These are phyloP conservation scores for Exidia glandulosa DNA, from an alignment of 768 basidiomycete genomes.

Conservation along the genomic window DNA sequence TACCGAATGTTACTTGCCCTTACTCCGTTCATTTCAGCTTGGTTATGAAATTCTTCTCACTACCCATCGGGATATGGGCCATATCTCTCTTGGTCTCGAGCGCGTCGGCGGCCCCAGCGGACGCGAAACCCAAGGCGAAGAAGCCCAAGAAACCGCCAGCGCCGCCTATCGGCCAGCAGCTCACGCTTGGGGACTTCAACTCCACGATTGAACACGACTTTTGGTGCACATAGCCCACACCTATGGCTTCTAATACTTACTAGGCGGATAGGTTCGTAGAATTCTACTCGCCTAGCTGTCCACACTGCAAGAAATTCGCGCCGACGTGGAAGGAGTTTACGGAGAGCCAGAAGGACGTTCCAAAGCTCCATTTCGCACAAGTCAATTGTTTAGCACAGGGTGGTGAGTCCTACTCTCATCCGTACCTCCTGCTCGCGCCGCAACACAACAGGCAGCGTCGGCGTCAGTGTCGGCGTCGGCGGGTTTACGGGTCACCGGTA, in stretches of 20 bases:
- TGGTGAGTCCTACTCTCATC: constrained; percentile 34
- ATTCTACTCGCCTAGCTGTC: constrained; percentile 79
- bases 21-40: not conserved
- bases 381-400: constrained; percentile 71
- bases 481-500: not conserved
- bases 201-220: constrained; percentile 41
- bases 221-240: constrained; percentile 31
- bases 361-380: constrained; percentile 59
- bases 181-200: constrained; percentile 53
- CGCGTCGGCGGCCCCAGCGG: not conserved
- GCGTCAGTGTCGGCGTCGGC: not conserved
- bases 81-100: not conserved
- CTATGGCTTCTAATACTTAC: not conserved
- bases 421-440: not conserved
- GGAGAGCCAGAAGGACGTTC: constrained; percentile 32
- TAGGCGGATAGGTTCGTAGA: constrained; percentile 52
- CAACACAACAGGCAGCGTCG: not conserved
- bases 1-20: not conserved
- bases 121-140: not conserved
- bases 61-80: not conserved
- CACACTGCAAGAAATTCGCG: constrained; percentile 67
- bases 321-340: constrained; percentile 70
- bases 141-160: not conserved
- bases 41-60: not conserved
- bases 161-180: constrained; percentile 7